Conservation (phyloP, 169 alveolate genomes). For the Toxoplasma gondii region DNA sequence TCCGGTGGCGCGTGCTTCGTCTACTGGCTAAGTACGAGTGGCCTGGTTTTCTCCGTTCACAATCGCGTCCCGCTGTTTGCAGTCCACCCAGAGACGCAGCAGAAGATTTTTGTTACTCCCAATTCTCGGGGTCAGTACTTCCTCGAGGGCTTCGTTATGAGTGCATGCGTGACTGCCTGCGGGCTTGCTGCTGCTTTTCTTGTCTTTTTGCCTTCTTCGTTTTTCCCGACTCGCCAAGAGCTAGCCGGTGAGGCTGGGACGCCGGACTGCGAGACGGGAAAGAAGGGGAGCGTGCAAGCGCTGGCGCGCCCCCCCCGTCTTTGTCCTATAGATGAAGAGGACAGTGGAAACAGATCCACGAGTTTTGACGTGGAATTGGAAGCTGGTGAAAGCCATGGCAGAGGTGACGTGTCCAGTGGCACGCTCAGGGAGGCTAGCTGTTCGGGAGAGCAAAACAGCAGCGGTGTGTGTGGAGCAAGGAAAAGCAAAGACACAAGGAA, state of each 20-base stretch:
- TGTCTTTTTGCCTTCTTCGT: conserved; percentile 6
- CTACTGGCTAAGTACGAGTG: conserved; percentile 41
- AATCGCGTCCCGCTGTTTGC: conserved; percentile 34
- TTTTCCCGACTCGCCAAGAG: not conserved
- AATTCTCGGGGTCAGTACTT: not conserved
- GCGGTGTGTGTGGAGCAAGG: not conserved
- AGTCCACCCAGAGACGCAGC: not conserved
- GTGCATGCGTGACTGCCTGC: not conserved
- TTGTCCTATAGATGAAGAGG: no score
- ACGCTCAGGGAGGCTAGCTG: no score
- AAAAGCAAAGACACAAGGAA: not conserved
- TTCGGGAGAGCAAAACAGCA: no score
- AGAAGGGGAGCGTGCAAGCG: not conserved
- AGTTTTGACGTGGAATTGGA: no score
- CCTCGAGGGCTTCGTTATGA: conserved; percentile 24
- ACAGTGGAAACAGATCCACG: no score
- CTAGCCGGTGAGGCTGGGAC: not conserved
- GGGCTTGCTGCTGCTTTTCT: not conserved
- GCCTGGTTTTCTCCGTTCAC: conserved; percentile 17
- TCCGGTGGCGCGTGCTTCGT: conserved; percentile 24
- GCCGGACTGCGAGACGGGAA: no score
- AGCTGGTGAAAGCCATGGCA: no score
- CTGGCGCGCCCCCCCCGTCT: not conserved
- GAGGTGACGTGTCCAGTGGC: no score
- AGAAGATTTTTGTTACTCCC: not conserved